Base-by-base conservation (phyloP, 345 rosid species). In the Hypericum perforatum region DNA sequence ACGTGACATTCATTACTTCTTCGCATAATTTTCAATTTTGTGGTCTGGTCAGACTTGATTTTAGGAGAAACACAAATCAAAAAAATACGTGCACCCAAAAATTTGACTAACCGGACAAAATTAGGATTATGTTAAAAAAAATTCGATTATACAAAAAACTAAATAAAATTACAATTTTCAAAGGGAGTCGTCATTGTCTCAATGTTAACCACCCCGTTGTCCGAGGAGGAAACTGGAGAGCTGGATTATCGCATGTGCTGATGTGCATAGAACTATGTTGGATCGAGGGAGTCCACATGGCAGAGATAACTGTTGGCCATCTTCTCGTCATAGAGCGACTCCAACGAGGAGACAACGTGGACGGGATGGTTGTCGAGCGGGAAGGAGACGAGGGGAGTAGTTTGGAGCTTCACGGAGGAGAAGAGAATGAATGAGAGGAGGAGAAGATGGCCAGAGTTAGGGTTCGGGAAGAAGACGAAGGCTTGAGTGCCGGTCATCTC, bases 231-330 rank as follows among this genome's bases (percentile, higher is more conserved):
- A 77, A 1, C 67, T 85, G 0, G 68, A 39, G 4, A 89, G 75
- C 43, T 85, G 95, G 40, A 81, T 67, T 2, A 81, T 84, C 9
- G 91, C 83, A 22, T 92, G 97, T n/a, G n/a, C n/a, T n/a, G n/a
- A n/a, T n/a, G n/a, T 2, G 65, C 78, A 14, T 92, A 92, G 52
- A 92, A 92, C 98, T 97, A 92, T 0, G 94, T 63, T 0, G 97
- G 98, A 22, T 94, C 89, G 5, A 85, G 43, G 1, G 87, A 46
- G 52, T 83, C 79, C 37, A 82, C 45, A 45, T 85, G 94, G 11
- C 95, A 76, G 5, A 88, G 68, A 67, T 92, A n/a, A n/a, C n/a
- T n/a, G n/a, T n/a, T n/a, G n/a, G 98, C 98, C 87, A 91, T 64
- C 53, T 91, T 85, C 8, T 95, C 95, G 0, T 90, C 95, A 16